Percentiles rank a stretch among this genome's conserved stretches.
phyloP scores from a whole-genome alignment of 371 early-diverging fungal species.

The Capillidium rhysosporum region DNA sequence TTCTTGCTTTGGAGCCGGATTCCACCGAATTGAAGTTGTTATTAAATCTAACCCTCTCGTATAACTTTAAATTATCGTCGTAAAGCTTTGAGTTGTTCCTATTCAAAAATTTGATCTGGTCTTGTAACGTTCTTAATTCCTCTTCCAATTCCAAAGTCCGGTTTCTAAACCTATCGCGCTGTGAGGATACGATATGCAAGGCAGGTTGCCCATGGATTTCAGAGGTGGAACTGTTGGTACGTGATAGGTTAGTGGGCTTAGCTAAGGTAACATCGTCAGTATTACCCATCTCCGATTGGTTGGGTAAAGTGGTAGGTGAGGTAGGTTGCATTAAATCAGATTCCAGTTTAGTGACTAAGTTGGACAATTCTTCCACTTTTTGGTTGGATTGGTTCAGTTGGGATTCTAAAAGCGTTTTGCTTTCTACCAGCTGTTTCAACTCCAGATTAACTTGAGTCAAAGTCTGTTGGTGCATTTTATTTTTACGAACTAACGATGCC shows the following conservation, averaged over 20 bases:
- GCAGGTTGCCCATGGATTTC: slow-evolving; percentile 27
- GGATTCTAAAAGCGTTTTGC: neutral
- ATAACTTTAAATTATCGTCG: slow-evolving; percentile 66
- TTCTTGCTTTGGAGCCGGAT: neutral
- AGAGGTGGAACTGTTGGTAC: neutral
- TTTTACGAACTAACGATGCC: neutral
- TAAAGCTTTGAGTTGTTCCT: slow-evolving; percentile 39
- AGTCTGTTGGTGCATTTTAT: neutral
- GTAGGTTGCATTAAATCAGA: slow-evolving; percentile 11
- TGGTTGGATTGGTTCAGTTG: slow-evolving; percentile 11
- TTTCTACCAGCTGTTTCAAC: neutral
- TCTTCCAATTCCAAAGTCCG: slow-evolving; percentile 67
- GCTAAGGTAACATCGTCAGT: slow-evolving; percentile 14
- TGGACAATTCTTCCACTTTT: slow-evolving; percentile 13
- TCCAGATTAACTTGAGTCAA: neutral
- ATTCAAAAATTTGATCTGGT: slow-evolving; percentile 36
- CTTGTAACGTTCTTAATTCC: slow-evolving; percentile 29
- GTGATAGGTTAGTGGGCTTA: neutral
- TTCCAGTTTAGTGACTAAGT: slow-evolving; percentile 16
- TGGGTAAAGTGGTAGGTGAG: slow-evolving; percentile 9
- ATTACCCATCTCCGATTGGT: slow-evolving; percentile 37
- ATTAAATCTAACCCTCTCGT: slow-evolving; percentile 61
- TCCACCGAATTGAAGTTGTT: slow-evolving; percentile 21
- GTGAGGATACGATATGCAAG: slow-evolving; percentile 66
- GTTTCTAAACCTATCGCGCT: slow-evolving; percentile 75